These are phyloP conservation scores for Trametes versicolor DNA, from an alignment of 1,284 basidiomycete species.

Conservation along the genomic window DNA sequence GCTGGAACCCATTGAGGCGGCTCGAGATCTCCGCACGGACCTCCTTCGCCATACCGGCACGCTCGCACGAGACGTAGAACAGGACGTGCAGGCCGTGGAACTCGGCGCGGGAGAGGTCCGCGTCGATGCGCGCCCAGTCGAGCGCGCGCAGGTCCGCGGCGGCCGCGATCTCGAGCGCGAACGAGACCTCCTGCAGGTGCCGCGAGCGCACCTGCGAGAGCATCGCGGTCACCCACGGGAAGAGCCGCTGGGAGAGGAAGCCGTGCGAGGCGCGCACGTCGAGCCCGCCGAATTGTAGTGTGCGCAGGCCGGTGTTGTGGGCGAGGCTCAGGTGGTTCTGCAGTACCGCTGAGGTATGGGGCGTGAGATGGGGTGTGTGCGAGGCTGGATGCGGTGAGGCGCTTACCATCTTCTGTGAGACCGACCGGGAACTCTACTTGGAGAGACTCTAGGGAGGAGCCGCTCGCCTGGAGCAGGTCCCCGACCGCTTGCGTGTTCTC, in stretches of 20 bases:
- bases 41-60: slow-evolving; percentile 32
- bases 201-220: slow-evolving; percentile 38
- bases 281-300: slow-evolving; percentile 44
- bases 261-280: slow-evolving; percentile 39
- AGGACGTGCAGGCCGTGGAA: slow-evolving; percentile 40
- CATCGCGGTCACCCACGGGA: slow-evolving; percentile 43
- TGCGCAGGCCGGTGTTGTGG: slow-evolving; percentile 44
- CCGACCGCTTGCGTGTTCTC: slow-evolving; percentile 42
- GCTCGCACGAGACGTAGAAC: slow-evolving; percentile 42
- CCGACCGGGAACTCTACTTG: slow-evolving; percentile 44
- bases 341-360: slow-evolving; percentile 32
- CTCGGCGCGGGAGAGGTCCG: slow-evolving; percentile 38
- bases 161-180: slow-evolving; percentile 43
- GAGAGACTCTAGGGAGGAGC: slow-evolving; percentile 43
- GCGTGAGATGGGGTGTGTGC: background rate
- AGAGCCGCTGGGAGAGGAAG: slow-evolving; percentile 40
- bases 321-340: slow-evolving; percentile 42
- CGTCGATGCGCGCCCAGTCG: slow-evolving; percentile 45
- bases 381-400: background rate
- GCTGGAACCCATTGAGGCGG: slow-evolving; percentile 37
- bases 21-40: slow-evolving; percentile 35
- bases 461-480: slow-evolving; percentile 42
- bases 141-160: slow-evolving; percentile 38
- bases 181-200: slow-evolving; percentile 39
- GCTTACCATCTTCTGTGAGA: slow-evolving; percentile 40